Evolutionary conservation across 805 yeast species (phyloP).

Genomic region (Yarrowia osloensis): DNA sequence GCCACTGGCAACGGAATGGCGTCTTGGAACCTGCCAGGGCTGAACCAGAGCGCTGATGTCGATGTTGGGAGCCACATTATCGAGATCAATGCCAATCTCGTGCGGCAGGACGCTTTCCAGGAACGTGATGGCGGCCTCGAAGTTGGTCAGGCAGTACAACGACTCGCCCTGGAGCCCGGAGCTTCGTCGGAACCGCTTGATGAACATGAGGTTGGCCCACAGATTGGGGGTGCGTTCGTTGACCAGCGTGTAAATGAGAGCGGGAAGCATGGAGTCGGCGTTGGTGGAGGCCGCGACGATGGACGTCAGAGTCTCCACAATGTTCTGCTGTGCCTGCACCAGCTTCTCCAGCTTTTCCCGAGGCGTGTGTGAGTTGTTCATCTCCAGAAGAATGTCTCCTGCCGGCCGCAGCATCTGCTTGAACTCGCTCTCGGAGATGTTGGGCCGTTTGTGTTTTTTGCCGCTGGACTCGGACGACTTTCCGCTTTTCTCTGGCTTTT

Average conservation of each 20-base stretch:
- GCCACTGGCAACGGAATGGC: conserved; percentile 18
- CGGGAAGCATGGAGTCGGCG: conserved; percentile 47
- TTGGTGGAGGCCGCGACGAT: conserved; percentile 33
- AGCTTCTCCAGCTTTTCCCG: conserved; percentile 42
- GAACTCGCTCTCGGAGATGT: conserved; percentile 19
- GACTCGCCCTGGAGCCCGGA: conserved; percentile 44
- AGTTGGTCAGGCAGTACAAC: conserved; percentile 47
- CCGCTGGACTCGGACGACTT: neutral
- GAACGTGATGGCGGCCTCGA: conserved; percentile 48
- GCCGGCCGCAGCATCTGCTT: conserved; percentile 23
- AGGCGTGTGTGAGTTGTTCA: conserved; percentile 41
- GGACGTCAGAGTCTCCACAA: conserved; percentile 38
- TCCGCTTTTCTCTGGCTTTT: neutral
- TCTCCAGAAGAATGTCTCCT: conserved; percentile 15
- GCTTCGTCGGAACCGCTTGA: conserved; percentile 46
- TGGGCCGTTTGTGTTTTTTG: neutral
- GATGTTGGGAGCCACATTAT: conserved; percentile 34
- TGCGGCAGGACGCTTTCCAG: conserved; percentile 43
- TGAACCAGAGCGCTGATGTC: conserved; percentile 34
- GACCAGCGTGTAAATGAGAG: conserved; percentile 43
- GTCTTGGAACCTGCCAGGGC: conserved; percentile 24
- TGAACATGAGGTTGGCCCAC: conserved; percentile 44
- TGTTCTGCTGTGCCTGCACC: conserved; percentile 43
- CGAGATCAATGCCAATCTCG: conserved; percentile 39
- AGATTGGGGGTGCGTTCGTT: conserved; percentile 41